These are phyloP conservation scores for Coemansia sp. DNA, from an alignment of 192 early-diverging fungal species.

Conservation along the genomic window DNA sequence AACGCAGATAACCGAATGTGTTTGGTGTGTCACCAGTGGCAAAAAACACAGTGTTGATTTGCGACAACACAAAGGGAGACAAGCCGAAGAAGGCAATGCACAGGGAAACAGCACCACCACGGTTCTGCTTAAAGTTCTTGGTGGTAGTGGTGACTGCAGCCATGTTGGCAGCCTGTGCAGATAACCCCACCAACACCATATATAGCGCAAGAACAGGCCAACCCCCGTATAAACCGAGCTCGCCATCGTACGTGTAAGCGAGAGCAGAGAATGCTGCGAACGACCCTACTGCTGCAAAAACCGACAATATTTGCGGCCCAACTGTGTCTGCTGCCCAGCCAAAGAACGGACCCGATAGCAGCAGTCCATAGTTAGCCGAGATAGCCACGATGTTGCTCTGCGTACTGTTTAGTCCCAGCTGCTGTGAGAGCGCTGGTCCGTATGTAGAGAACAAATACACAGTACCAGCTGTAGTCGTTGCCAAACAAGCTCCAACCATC, in stretches of 20 bases:
- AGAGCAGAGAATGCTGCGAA: slow-evolving; percentile 43
- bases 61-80: slow-evolving; percentile 62
- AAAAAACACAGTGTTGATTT: slow-evolving; percentile 58
- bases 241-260: slow-evolving; percentile 47
- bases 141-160: slow-evolving; percentile 62
- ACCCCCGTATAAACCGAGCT: slow-evolving; percentile 20
- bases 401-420: slow-evolving; percentile 57
- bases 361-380: slow-evolving; percentile 64
- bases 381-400: slow-evolving; percentile 65
- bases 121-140: slow-evolving; percentile 59
- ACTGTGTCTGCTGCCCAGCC: slow-evolving; percentile 58
- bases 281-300: slow-evolving; percentile 40
- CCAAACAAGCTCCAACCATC: slow-evolving; percentile 53
- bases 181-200: slow-evolving; percentile 57
- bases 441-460: slow-evolving; percentile 69
- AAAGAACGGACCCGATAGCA: slow-evolving; percentile 60
- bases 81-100: slow-evolving; percentile 66
- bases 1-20: slow-evolving; percentile 47
- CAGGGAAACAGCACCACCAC: slow-evolving; percentile 60
- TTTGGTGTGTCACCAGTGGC: slow-evolving; percentile 37
- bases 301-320: slow-evolving; percentile 42
- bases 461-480: slow-evolving; percentile 58
- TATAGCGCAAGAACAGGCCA: slow-evolving; percentile 46
- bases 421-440: slow-evolving; percentile 53
- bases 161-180: slow-evolving; percentile 62